A percentile compares a stretch with the other conserved stretches of the same genome.
Evolutionary conservation across 306 rosid species (phyloP).

Genomic region (Sophora flavescens): DNA sequence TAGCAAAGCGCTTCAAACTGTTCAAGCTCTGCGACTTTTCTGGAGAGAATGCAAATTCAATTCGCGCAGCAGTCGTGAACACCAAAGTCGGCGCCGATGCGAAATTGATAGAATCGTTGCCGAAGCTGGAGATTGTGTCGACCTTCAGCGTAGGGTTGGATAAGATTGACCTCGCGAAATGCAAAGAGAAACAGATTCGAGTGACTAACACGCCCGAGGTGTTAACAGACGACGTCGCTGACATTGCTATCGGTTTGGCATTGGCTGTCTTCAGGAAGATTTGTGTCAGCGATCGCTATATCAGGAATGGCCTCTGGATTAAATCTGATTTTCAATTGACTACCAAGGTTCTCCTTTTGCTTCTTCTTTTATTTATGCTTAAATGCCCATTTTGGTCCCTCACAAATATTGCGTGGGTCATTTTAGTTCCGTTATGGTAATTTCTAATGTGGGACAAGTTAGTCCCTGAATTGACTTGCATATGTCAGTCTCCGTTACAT

Average conservation of each 20-base stretch:
- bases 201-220: conserved; percentile 80
- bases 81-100: conserved; percentile 61
- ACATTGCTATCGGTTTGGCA: conserved; percentile 62
- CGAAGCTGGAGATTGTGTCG: conserved; percentile 64
- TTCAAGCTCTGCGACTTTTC: conserved; percentile 59
- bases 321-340: conserved; percentile 41
- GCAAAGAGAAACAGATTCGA: conserved; percentile 57
- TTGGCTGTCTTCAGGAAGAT: conserved; percentile 59
- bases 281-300: conserved; percentile 54
- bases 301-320: conserved; percentile 56
- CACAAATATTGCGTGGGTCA: no score
- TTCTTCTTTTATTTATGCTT: no score
- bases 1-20: conserved; percentile 65
- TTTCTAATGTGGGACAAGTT: no score
- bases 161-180: conserved; percentile 61
- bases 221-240: conserved; percentile 82
- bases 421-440: no score
- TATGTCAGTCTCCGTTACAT: no score
- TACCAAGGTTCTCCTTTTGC: conserved; percentile 52
- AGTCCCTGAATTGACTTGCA: no score
- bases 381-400: no score
- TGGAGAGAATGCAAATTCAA: conserved; percentile 40
- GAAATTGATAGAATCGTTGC: conserved; percentile 57
- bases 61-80: conserved; percentile 58
- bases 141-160: conserved; percentile 76